Base-by-base conservation (phyloP, 2,329 filamentous ascomycete genomes). In the Fusarium veterinarium region DNA sequence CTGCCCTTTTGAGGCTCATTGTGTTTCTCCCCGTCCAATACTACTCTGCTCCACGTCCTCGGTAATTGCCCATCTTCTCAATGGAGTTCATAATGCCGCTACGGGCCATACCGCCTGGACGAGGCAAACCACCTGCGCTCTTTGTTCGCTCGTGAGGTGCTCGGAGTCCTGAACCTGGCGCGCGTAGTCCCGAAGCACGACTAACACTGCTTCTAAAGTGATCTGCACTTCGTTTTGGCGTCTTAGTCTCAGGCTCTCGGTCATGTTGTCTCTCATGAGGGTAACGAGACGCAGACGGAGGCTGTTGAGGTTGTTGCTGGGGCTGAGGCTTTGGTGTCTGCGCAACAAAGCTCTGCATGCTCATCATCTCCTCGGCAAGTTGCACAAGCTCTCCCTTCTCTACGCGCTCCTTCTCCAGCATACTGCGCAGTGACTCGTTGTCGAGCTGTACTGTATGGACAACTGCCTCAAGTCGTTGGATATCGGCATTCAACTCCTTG, bases 341-440 rank as follows among this genome's bases (percentile, higher is more conserved):
- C 23, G 56, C 81, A 52, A 84, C 82, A 55, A 86, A 82, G 76
- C 83, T 87, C 80, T 90, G 86, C 82, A 95, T 90, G 57, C 86
- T 85, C 83, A 96, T 91, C 91, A 96, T 93, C 84, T 96, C 93
- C 80, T 96, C 93, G 2, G 94, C 93, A 9, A 94, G 88, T 62
- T 91, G 89, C 40, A 96, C 93, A 42, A 96, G 85, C 82, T 95
- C 93, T 59, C 93, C 92, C 85, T 96, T 95, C 83, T 96, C 93
- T 25, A 94, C 88, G 11, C 93, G 88, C 83, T 96, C 93, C 67
- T 88, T 86, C 79, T 95, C 91, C 12, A 96, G 86, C 74, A 93
- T 87, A 23, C 84, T 81, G 38, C 91, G 84, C 31, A 95, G 85
- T 38, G 89, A 86, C 37, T 89, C 86, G 72, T 94, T 93, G 75